Evolutionary conservation across 192 early-diverging fungal species (phyloP).

Genomic region (Kickxella alabastrina): DNA sequence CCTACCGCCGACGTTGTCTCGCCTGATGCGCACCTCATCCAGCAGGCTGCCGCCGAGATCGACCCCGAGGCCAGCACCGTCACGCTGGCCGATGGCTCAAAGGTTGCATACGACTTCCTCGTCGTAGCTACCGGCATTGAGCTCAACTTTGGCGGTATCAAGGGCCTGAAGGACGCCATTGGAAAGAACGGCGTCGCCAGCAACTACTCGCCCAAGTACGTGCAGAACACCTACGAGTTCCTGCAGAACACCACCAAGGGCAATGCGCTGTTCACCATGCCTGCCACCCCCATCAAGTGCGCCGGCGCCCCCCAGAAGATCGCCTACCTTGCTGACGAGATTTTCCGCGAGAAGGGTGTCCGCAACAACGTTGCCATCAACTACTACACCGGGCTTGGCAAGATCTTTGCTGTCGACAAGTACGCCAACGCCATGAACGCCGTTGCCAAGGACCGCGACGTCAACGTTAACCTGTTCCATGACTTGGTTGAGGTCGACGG

Average conservation of each 20-base stretch:
- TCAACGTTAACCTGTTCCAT: conserved; percentile 67
- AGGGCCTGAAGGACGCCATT: conserved; percentile 67
- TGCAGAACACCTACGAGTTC: conserved; percentile 70
- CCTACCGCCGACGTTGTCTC: conserved; percentile 70
- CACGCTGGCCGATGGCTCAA: conserved; percentile 59
- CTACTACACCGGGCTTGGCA: conserved; percentile 77
- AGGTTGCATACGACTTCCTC: conserved; percentile 61
- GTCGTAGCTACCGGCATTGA: conserved; percentile 77
- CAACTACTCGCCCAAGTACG: conserved; percentile 74
- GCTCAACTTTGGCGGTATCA: conserved; percentile 71
- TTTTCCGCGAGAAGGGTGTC: conserved; percentile 65
- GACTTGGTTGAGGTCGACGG: conserved; percentile 68
- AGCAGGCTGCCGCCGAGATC: conserved; percentile 64
- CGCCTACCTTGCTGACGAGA: conserved; percentile 80
- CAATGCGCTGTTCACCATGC: conserved; percentile 83
- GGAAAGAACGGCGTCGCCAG: conserved; percentile 79
- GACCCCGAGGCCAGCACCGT: conserved; percentile 68
- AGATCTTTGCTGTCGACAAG: conserved; percentile 85
- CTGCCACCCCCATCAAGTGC: conserved; percentile 82
- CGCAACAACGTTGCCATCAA: conserved; percentile 64
- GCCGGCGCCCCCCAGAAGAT: conserved; percentile 89
- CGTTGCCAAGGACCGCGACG: conserved; percentile 62
- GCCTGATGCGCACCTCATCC: conserved; percentile 70
- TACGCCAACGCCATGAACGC: conserved; percentile 68
- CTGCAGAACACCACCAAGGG: conserved; percentile 56